phyloP scores from a whole-genome alignment of 306 rosid species.

The Dalbergia cochinchinensis region DNA sequence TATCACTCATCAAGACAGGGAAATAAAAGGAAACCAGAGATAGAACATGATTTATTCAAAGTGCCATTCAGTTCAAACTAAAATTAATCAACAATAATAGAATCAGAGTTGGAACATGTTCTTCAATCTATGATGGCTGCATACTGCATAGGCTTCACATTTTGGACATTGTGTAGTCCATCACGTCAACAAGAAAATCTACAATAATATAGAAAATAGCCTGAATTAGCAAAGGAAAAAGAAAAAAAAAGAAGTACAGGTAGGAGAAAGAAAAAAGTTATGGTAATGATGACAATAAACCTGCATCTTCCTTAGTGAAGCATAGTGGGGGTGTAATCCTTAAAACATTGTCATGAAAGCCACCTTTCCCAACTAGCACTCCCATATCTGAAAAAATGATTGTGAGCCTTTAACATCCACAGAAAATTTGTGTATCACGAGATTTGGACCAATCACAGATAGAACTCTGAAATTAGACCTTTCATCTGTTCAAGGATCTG shows the following conservation, averaged over 20 bases:
- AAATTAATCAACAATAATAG: background rate
- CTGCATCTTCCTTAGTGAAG: slow-evolving; percentile 66
- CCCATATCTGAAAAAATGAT: slow-evolving; percentile 55
- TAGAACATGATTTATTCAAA: background rate
- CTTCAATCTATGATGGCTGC: slow-evolving; percentile 14
- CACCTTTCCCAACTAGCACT: slow-evolving; percentile 60
- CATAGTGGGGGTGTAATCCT: slow-evolving; percentile 64
- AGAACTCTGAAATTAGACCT: slow-evolving; percentile 42
- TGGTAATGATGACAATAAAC: slow-evolving; percentile 33
- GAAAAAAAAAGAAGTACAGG: background rate
- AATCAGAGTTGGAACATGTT: slow-evolving; percentile 2
- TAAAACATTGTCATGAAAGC: slow-evolving; percentile 57
- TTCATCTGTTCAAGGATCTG: slow-evolving; percentile 54
- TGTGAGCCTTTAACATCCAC: slow-evolving; percentile 32
- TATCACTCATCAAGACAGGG: too few species aligned
- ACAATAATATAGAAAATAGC: slow-evolving; percentile 38
- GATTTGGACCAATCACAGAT: background rate
- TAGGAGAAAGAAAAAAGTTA: slow-evolving; percentile 6
- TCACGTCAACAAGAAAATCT: slow-evolving; percentile 61
- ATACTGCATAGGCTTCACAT: slow-evolving; percentile 35
- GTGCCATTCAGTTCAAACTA: background rate
- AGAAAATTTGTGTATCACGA: background rate
- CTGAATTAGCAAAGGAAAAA: slow-evolving; percentile 13
- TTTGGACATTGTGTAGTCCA: slow-evolving; percentile 62
- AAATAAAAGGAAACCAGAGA: background rate